These are phyloP conservation scores for Croton setiger DNA, from an alignment of 441 rosid genomes.

Conservation along the genomic window DNA sequence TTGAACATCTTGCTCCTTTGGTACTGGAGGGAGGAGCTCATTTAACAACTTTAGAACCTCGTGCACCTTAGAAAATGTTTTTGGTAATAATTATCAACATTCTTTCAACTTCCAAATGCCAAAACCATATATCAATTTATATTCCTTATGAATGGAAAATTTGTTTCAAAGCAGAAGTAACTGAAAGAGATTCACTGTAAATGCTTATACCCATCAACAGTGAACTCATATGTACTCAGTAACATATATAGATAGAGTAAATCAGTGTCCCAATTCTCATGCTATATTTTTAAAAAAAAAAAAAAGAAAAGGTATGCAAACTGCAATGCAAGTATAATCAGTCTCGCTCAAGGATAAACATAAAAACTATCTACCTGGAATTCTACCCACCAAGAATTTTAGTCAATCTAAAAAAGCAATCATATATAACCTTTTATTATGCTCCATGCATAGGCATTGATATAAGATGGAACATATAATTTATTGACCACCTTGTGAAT, in stretches of 20 bases:
- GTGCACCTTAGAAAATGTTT: constrained; percentile 52
- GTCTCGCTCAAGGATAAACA: not conserved
- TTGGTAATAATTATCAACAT: not conserved
- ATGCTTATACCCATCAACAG: not conserved
- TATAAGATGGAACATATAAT: not conserved
- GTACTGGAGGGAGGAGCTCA: constrained; percentile 73
- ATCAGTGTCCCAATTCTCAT: not conserved
- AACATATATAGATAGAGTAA: not conserved
- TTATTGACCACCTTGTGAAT: not conserved
- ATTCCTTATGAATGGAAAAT: constrained; percentile 7
- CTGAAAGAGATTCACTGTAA: not conserved
- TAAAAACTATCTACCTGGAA: not conserved
- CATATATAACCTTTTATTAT: not conserved
- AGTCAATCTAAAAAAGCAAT: constrained; percentile 1
- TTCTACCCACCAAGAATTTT: not conserved
- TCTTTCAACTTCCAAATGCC: not conserved
- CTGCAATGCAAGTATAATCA: not conserved
- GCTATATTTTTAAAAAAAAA: constrained; percentile 4
- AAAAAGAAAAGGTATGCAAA: not conserved
- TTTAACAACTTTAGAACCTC: constrained; percentile 89
- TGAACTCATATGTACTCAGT: not conserved
- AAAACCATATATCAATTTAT: not conserved
- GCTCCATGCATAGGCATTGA: not conserved
- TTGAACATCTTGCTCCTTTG: constrained; percentile 42
- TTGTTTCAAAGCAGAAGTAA: constrained; percentile 6